These are phyloP conservation scores for Cladosporium sp. DNA, from an alignment of 2,329 filamentous ascomycete genomes.

Conservation along the genomic window DNA sequence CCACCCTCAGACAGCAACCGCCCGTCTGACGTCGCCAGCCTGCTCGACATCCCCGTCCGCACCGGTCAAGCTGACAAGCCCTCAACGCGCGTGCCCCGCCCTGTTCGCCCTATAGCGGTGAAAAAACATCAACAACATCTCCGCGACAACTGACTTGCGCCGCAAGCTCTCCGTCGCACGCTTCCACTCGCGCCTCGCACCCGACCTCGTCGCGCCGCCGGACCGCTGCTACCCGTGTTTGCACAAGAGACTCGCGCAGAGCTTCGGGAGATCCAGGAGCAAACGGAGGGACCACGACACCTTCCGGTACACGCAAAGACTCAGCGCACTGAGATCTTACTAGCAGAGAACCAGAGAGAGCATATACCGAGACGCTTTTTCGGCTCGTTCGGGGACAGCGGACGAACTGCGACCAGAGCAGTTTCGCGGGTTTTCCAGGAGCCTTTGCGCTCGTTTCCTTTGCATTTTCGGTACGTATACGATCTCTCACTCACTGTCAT, in stretches of 20 bases:
- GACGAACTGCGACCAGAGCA: slow-evolving; percentile 16
- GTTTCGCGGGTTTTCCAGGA: slow-evolving; percentile 17
- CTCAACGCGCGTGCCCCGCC: slow-evolving; percentile 13
- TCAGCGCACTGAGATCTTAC: slow-evolving; percentile 8
- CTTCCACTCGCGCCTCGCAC: background rate
- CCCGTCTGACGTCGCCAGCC: background rate
- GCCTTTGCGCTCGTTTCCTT: slow-evolving; percentile 29
- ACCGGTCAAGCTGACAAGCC: slow-evolving; percentile 14
- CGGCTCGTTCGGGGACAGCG: slow-evolving; percentile 4
- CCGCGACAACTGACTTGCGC: slow-evolving; percentile 1
- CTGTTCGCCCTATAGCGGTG: slow-evolving; percentile 9
- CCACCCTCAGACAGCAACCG: slow-evolving; percentile 1
- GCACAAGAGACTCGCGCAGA: slow-evolving; percentile 1
- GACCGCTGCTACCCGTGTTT: background rate
- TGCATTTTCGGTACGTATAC: slow-evolving; percentile 25
- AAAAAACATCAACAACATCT: slow-evolving; percentile 11
- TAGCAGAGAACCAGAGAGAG: background rate
- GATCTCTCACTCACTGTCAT: background rate
- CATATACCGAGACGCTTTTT: slow-evolving; percentile 6
- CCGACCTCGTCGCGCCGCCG: background rate
- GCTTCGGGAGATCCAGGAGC: slow-evolving; percentile 15
- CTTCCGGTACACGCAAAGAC: background rate
- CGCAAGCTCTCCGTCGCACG: slow-evolving; percentile 4
- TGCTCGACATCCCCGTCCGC: background rate
- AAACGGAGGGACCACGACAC: slow-evolving; percentile 5